Evolutionary conservation across 805 yeast genomes (phyloP).

Genomic region (Limtongia smithiae): DNA sequence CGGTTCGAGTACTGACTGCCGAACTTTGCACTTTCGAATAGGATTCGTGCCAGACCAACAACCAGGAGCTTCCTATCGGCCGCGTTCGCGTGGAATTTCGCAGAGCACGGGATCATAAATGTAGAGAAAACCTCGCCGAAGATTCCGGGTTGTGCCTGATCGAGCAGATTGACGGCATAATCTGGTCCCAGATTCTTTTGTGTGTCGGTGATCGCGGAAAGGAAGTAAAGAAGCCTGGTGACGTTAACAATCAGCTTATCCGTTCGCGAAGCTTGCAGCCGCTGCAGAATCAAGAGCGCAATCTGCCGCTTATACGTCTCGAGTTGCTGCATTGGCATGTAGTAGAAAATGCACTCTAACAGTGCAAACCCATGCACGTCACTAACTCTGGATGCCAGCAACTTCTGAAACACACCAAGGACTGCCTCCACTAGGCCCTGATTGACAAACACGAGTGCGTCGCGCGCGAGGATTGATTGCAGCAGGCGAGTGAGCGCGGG

Average conservation of each 20-base stretch:
- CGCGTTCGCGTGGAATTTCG: conserved; percentile 39
- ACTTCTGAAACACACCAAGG: conserved; percentile 93
- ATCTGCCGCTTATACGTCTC: conserved; percentile 62
- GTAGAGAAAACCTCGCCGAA: conserved; percentile 37
- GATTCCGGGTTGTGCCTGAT: conserved; percentile 60
- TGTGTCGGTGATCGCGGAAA: conserved; percentile 45
- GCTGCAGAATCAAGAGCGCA: conserved; percentile 69
- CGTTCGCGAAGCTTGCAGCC: conserved; percentile 76
- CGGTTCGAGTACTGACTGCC: conserved; percentile 45
- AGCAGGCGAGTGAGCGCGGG: conserved; percentile 87
- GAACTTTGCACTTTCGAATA: conserved; percentile 39
- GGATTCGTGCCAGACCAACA: conserved; percentile 48
- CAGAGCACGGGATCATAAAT: conserved; percentile 38
- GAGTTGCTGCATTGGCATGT: conserved; percentile 51
- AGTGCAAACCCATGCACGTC: conserved; percentile 84
- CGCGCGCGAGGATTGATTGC: conserved; percentile 56
- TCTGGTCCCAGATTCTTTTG: conserved; percentile 41
- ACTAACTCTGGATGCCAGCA: conserved; percentile 77
- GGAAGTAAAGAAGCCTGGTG: conserved; percentile 56
- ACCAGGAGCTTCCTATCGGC: conserved; percentile 47
- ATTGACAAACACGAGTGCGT: conserved; percentile 41
- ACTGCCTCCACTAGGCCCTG: conserved; percentile 61
- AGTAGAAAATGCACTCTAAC: conserved; percentile 61
- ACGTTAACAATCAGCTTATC: conserved; percentile 75
- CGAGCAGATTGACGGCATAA: conserved; percentile 63